Evolutionary conservation across 2,329 filamentous ascomycete genomes (phyloP).

Genomic region (Ceratocystis harringtonii): DNA sequence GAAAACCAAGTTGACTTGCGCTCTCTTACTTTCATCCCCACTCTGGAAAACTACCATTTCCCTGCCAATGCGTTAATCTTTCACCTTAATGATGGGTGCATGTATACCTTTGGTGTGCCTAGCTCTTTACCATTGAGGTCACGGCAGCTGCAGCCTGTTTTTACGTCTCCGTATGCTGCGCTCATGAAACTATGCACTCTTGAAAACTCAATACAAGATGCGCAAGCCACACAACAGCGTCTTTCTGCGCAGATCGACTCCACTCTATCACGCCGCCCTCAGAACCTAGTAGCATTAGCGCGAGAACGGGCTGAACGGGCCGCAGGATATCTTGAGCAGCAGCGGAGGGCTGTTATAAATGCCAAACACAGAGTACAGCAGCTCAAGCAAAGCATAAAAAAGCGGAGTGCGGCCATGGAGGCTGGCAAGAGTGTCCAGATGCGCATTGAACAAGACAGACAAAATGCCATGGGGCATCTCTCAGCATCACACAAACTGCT

Average conservation of each 20-base stretch:
- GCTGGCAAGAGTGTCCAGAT: constrained; percentile 45
- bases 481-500: constrained; percentile 39
- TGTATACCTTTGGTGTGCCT: constrained; percentile 53
- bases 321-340: constrained; percentile 41
- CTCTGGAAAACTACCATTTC: constrained; percentile 52
- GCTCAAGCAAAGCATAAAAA: constrained; percentile 48
- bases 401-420: constrained; percentile 52
- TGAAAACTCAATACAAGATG: constrained; percentile 83
- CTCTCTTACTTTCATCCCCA: constrained; percentile 64
- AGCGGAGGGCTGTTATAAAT: constrained; percentile 50
- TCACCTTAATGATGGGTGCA: constrained; percentile 63
- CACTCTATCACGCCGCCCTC: constrained; percentile 31
- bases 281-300: constrained; percentile 33
- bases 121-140: constrained; percentile 27
- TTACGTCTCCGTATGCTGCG: constrained; percentile 71
- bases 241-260: constrained; percentile 66
- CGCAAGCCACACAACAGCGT: constrained; percentile 57
- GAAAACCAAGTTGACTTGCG: constrained; percentile 58
- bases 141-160: constrained; percentile 35
- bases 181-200: constrained; percentile 79
- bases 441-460: constrained; percentile 44
- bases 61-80: constrained; percentile 74
- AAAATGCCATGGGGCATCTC: constrained; percentile 45
- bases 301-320: constrained; percentile 35
- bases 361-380: constrained; percentile 49